Evolutionary conservation across 2,329 filamentous ascomycete species (phyloP).

Genomic region (Trichoderma arundinaceum): DNA sequence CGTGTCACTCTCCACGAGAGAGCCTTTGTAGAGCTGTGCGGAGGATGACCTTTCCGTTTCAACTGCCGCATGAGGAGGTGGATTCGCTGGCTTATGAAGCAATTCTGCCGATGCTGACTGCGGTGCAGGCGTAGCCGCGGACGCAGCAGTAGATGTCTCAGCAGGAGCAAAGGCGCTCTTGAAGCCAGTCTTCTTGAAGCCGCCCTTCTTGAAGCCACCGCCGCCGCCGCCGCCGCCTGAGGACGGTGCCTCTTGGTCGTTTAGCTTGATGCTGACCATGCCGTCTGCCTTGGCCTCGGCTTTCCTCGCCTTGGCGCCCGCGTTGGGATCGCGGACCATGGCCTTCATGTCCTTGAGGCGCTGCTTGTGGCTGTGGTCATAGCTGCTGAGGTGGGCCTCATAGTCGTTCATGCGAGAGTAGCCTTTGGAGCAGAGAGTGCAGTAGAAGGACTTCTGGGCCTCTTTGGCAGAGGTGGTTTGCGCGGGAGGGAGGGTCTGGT

Average conservation of each 20-base stretch:
- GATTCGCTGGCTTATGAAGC: background rate
- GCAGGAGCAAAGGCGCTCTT: conserved; percentile 74
- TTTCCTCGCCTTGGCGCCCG: conserved; percentile 67
- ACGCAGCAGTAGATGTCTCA: conserved; percentile 38
- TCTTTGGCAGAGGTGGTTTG: conserved; percentile 71
- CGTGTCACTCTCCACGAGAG: conserved; percentile 62
- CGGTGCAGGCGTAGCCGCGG: background rate
- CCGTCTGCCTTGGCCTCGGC: conserved; percentile 73
- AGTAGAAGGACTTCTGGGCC: conserved; percentile 81
- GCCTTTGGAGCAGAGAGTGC: conserved; percentile 87
- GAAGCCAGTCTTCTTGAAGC: conserved; percentile 84
- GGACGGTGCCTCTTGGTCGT: conserved; percentile 41
- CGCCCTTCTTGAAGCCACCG: conserved; percentile 79
- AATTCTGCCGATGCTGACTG: conserved; percentile 13
- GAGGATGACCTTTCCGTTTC: conserved; percentile 35
- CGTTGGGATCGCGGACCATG: conserved; percentile 74
- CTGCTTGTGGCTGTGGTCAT: conserved; percentile 95
- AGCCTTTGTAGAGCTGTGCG: conserved; percentile 36
- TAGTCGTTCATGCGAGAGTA: conserved; percentile 96
- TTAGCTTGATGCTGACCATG: conserved; percentile 70
- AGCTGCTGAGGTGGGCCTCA: conserved; percentile 90
- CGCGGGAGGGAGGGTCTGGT: conserved; percentile 63
- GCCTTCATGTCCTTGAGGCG: conserved; percentile 87
- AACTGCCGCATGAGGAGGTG: conserved; percentile 43
- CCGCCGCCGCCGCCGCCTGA: conserved; percentile 61